Evolutionary conservation across 306 rosid species (phyloP), one percentile per base, ranked within the genome.

Genomic region (Pterocarpus macrocarpus): DNA sequence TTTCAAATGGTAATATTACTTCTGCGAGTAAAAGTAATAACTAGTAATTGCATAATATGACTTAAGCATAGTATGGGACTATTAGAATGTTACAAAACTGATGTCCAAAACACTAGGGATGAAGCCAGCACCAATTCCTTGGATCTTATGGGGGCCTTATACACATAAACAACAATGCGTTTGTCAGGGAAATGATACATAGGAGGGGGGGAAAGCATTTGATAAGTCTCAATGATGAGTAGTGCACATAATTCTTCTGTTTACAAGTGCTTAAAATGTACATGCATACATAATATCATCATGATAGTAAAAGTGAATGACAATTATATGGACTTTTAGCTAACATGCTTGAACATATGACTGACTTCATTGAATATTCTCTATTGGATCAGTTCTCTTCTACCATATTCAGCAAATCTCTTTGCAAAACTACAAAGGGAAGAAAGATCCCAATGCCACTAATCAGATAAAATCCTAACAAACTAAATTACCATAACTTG

Each of bases 91-190:
- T 22, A 22, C 28, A 22, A 91, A 44, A 88, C 34, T 64, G 61
- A 91, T 82, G 6, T 92, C 98, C 88, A 95, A 84, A 80, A 95
- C 92, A 86, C 92, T 97, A 76, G 98, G 98, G 83, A 95, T 89
- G 90, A 95, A 92, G 81, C 98, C 97, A 64, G 98, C 98, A 45
- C 97, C 98, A 81, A 95, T 88, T 84, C 98, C 98, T 90, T 95
- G 97, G 89, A 95, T 95, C 89, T 95, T 95, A 86, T 95, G 97
- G 9, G 98, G 97, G 34, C 98, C 98, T 95, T 85, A 38, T 80
- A 50, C 56, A 76, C 80, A 22, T 22, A 86, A 41, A 85, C 28
- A 81, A 79, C 7, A 15, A 65, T 39, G 58, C 72, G 69, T 22
- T 75, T 30, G 77, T 90, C 66, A 86, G 73, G 56, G 73, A 34